Evolutionary conservation across 768 basidiomycete species (phyloP), one percentile per base, ranked within the genome.

Genomic region (Naematelia aurantialba): DNA sequence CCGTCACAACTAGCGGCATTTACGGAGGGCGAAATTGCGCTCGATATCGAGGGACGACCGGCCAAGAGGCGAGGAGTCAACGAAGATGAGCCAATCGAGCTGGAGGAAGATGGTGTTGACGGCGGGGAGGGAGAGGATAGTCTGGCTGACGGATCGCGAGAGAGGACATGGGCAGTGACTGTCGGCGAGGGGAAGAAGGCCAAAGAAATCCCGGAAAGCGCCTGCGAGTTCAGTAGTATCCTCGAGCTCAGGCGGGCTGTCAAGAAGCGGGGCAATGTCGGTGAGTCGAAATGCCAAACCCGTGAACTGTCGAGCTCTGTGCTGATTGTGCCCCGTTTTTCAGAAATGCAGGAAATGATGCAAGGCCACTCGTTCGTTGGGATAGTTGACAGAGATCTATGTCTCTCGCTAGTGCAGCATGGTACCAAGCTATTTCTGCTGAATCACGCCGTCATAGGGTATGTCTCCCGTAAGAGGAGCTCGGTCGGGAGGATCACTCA

Each of bases 321-420:
- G n/a, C n/a, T n/a, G n/a, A n/a, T n/a, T 45, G 14, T 13, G 19
- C 12, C 14, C 5, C 13, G 5, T 17, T 5, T 24, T 5, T 10
- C 67, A 97, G 94, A 85, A 49, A 79, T 98, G 39, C 83, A 84
- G 0, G 89, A 91, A 69, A 88, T 98, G 47, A 70, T 98, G 29
- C 82, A 86, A 63, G 87, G 89, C 50, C 91, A 96, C 69, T 88
- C 85, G 0, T 96, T 96, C 68, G 91, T 98, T 29, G 93, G 94
- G 1, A 85, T 97, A 34, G 89, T 91, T 5, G 91, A 94, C 70
- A 77, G 85, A 8, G 72, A 82, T 22, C 82, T 84, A 26, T 87
- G 85, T 65, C 79, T 91, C 1, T 89, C 91, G 2, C 78, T 97
- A 29, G 80, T 99, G 1, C 96, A 98, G 74, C 84, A 89, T 72